Evolutionary conservation across 192 early-diverging fungal genomes (phyloP), one percentile per base, ranked within the genome.

Genomic region (Backusella luteola): DNA sequence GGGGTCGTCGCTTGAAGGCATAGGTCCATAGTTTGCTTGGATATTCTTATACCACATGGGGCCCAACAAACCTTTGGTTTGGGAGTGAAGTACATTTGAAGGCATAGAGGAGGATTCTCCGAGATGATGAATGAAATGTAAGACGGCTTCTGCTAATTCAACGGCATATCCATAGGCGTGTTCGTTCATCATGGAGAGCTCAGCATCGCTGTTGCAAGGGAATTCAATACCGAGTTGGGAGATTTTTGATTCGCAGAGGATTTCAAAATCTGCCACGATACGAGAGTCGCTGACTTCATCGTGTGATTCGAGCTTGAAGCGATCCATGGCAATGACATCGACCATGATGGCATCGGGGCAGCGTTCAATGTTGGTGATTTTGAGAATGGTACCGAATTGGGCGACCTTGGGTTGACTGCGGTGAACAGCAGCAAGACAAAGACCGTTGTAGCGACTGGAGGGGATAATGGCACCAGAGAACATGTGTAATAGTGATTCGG

Each of bases 21-120:
- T 39, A 72, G 70, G 70, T 15, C 70, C 70, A 46, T 72, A 49
- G 12, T 46, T 42, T 23, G 21, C 29, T 44, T 72, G 70, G 5
- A 72, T 72, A 14, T 72, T 72, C 29, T 72, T 44, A 32, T 46
- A 72, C 70, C 70, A 72, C n/a, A 72, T 29, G 15, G 70, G 42
- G 26, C 70, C 70, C 14, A 72, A 49, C 5, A 72, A 32, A 34
- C 70, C 70, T 17, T 72, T 44, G 21, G 70, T 72, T 6, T 39
- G 44, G 1, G 44, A 32, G 41, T 72, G 39, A 15, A 72, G 70
- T 8, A 44, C 39, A 23, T 39, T 11, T 6, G 70, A 34, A 17
- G 38, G 70, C 21, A 26, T 26, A 29, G 56, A 12, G 11, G 56
- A 63, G 7, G 56, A 19, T 63, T 63, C 56, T 12, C 56, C 56